Base-by-base conservation (phyloP, 2,329 filamentous ascomycete species). In the Beauveria scarabaeidicola region DNA sequence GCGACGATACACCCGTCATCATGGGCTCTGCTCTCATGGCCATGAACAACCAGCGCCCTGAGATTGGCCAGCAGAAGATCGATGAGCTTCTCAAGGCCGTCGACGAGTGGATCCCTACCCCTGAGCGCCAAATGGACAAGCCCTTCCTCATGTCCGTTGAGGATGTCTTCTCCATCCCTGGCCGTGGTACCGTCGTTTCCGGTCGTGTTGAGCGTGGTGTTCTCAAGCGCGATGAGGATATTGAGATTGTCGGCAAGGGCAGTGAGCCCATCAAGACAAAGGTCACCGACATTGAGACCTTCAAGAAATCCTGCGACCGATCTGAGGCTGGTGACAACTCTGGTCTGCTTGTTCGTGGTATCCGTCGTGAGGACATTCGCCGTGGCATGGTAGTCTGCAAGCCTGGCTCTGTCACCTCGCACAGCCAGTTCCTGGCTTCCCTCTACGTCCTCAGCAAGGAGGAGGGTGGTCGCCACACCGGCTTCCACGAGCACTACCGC, bases 71-170 rank as follows among this genome's bases (percentile, higher is more conserved):
- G 69, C 65, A 86, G 68, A 94, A 92, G 81, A 94, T 99, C 67
- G 91, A 97, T 68, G 89, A 95, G 78, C 88, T 99, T 56, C 82
- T 99, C 71, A 78, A 86, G 65, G 90, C 91, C 60, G 91, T 99
- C 63, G 94, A 99, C 75, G 81, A 82, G 63, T 99, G 94, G 93
- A 99, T 99, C 72, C 94, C 94, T 63, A 97, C 92, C 44, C 94
- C 95, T 60, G 77, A 89, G 78, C 93, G 94, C 79, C 90, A 96
- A 73, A 83, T 93, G 68, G 93, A 97, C 72, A 97, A 97, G 85
- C 94, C 94, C 65, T 99, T 99, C 88, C 82, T 99, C 73, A 97
- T 99, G 92, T 94, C 93, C 63, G 85, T 99, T 63, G 94, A 99
- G 81, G 89, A 93, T 74, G 88, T 91, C 68, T 93, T 93, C 80